Conservation (phyloP, 2,329 filamentous ascomycete genomes). For the Clonostachys chloroleuca region DNA sequence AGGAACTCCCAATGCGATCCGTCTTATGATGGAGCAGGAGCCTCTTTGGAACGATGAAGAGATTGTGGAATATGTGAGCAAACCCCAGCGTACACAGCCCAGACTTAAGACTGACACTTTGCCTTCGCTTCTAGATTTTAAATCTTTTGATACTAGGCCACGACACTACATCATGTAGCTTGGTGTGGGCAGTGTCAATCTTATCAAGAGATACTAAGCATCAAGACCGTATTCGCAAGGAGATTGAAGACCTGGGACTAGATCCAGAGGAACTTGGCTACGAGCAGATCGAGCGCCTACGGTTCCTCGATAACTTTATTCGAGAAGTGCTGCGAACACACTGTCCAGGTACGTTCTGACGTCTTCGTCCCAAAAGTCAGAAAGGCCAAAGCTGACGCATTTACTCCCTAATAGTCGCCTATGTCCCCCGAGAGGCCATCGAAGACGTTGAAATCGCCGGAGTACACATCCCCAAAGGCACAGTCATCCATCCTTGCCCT, state of each 20-base stretch:
- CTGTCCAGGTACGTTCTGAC: slow-evolving; percentile 19
- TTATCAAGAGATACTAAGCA: slow-evolving; percentile 25
- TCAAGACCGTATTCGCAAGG: slow-evolving; percentile 29
- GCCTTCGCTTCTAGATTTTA: slow-evolving; percentile 28
- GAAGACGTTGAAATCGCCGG: slow-evolving; percentile 27
- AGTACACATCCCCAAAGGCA: slow-evolving; percentile 27
- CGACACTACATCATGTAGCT: slow-evolving; percentile 36
- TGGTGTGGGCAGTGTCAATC: slow-evolving; percentile 35
- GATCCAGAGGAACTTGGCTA: slow-evolving; percentile 6
- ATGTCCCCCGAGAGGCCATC: slow-evolving; percentile 23
- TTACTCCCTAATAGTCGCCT: slow-evolving; percentile 14
- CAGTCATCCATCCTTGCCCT: slow-evolving; percentile 27
- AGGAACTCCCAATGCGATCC: slow-evolving; percentile 14
- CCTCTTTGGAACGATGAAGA: slow-evolving; percentile 14
- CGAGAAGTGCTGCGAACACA: slow-evolving; percentile 37
- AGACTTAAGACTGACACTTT: neutral
- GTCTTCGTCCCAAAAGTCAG: slow-evolving; percentile 1
- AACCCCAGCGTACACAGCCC: neutral
- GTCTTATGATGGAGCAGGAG: slow-evolving; percentile 24
- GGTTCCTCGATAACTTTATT: slow-evolving; percentile 32
- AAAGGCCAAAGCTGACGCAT: neutral
- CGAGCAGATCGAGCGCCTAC: slow-evolving; percentile 21
- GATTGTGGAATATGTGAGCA: slow-evolving; percentile 18
- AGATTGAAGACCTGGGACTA: slow-evolving; percentile 17
- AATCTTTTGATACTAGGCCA: slow-evolving; percentile 37